phyloP scores from a whole-genome alignment of 805 yeast species.

The Cyberlindnera xishuangbannaensis region DNA sequence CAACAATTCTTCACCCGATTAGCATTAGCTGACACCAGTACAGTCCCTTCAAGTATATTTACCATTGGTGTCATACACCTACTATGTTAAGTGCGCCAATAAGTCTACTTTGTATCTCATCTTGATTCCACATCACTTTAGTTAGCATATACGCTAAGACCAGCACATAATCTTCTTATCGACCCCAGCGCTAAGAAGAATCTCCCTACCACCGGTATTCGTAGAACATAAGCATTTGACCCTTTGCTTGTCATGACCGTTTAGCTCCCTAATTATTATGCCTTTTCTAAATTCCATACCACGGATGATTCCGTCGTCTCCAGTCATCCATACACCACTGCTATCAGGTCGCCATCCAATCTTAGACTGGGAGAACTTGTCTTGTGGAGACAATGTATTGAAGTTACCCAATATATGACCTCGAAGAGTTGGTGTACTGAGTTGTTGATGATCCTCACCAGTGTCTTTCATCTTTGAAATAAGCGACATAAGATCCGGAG shows the following conservation, averaged over 20 bases:
- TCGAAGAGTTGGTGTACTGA: conserved; percentile 20
- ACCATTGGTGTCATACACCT: too few relatives aligned
- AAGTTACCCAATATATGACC: conserved; percentile 36
- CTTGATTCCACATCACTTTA: too few relatives aligned
- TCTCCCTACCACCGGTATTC: conserved; percentile 28
- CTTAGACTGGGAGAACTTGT: conserved; percentile 51
- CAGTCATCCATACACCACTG: conserved; percentile 57
- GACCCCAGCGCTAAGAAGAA: conserved; percentile 45
- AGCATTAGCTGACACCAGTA: too few relatives aligned
- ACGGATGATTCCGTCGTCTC: conserved; percentile 63
- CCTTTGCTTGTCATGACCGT: conserved; percentile 35
- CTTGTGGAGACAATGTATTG: conserved; percentile 59
- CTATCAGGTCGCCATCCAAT: conserved; percentile 40
- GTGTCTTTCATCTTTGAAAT: background rate
- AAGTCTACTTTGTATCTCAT: too few relatives aligned
- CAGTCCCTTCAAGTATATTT: too few relatives aligned
- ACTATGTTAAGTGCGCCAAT: too few relatives aligned
- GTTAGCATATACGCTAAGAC: conserved; percentile 10
- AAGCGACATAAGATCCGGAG: conserved; percentile 28
- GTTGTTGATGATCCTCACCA: conserved; percentile 7
- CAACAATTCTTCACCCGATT: too few relatives aligned
- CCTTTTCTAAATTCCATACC: conserved; percentile 49
- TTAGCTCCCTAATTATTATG: conserved; percentile 28
- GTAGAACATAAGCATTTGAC: conserved; percentile 39
- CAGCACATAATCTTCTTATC: conserved; percentile 33